phyloP scores from a whole-genome alignment of 441 rosid genomes.

The Pelargonium myrrhifolium region DNA sequence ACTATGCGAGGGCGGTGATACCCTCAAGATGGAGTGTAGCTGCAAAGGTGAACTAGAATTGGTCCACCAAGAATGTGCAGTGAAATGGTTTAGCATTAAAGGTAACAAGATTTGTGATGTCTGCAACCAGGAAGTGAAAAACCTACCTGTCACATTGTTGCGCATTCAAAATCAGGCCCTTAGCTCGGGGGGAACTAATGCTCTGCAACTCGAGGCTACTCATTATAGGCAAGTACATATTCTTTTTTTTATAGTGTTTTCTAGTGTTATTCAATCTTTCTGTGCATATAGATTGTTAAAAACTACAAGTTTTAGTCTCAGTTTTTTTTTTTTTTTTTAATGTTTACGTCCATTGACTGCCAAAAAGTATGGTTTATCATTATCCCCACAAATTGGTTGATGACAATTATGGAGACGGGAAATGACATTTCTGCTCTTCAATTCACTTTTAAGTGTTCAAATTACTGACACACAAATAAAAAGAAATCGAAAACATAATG shows the following conservation, averaged over 20 bases:
- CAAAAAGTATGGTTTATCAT: no score
- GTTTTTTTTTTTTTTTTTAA: no score
- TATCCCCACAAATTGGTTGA: no score
- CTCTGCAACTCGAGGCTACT: conserved; percentile 33
- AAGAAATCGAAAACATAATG: no score
- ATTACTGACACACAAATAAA: no score
- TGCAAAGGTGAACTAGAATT: conserved; percentile 98
- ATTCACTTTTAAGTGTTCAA: no score
- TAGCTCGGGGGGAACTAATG: conserved; percentile 28
- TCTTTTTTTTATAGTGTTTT: background rate
- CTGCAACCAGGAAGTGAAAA: conserved; percentile 82
- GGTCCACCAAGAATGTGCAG: conserved; percentile 92
- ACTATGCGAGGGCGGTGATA: conserved; percentile 87
- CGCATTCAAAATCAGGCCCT: conserved; percentile 57
- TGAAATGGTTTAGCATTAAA: conserved; percentile 95
- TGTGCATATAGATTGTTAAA: no score
- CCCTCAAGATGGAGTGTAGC: conserved; percentile 95
- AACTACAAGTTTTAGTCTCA: no score
- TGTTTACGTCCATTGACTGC: no score
- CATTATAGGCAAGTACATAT: conserved; percentile 51
- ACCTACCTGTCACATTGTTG: conserved; percentile 85
- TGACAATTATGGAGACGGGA: no score
- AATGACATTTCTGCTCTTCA: no score
- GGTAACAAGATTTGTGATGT: conserved; percentile 96
- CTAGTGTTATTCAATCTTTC: no score